phyloP scores from a whole-genome alignment of 192 early-diverging fungal species.

The Entomortierella chlamydospora region DNA sequence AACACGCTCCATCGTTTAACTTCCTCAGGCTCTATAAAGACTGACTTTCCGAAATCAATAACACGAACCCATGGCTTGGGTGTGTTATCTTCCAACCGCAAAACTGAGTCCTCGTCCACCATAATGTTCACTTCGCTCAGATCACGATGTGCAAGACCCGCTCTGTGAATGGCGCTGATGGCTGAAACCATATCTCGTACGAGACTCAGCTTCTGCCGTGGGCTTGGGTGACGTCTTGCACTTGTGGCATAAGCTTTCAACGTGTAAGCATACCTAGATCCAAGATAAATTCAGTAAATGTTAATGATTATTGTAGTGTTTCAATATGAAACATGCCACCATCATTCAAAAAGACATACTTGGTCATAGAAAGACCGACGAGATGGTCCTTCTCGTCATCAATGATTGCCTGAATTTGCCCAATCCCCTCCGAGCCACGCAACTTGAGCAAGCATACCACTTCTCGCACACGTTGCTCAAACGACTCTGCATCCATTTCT shows the following conservation, averaged over 20 bases:
- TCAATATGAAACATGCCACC: background rate
- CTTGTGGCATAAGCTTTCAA: constrained; percentile 67
- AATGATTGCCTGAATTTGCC: constrained; percentile 66
- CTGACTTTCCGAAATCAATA: constrained; percentile 73
- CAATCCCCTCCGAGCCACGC: constrained; percentile 59
- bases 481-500: constrained; percentile 61
- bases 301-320: background rate
- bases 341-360: constrained; percentile 33
- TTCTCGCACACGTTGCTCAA: constrained; percentile 67
- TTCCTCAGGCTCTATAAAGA: constrained; percentile 62
- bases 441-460: constrained; percentile 62
- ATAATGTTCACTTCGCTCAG: constrained; percentile 72
- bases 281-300: background rate
- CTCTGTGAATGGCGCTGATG: constrained; percentile 60
- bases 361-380: constrained; percentile 69
- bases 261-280: constrained; percentile 61
- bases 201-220: constrained; percentile 65
- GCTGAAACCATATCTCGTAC: constrained; percentile 66
- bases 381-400: constrained; percentile 62
- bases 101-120: constrained; percentile 57
- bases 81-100: constrained; percentile 56
- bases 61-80: constrained; percentile 57
- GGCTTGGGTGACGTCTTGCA: constrained; percentile 58
- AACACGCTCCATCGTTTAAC: constrained; percentile 54
- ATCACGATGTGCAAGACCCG: constrained; percentile 69